Evolutionary conservation across 1,139 yeast genomes (phyloP), one percentile per base, ranked within the genome.

Genomic region (Wickerhamiella infanticola): DNA sequence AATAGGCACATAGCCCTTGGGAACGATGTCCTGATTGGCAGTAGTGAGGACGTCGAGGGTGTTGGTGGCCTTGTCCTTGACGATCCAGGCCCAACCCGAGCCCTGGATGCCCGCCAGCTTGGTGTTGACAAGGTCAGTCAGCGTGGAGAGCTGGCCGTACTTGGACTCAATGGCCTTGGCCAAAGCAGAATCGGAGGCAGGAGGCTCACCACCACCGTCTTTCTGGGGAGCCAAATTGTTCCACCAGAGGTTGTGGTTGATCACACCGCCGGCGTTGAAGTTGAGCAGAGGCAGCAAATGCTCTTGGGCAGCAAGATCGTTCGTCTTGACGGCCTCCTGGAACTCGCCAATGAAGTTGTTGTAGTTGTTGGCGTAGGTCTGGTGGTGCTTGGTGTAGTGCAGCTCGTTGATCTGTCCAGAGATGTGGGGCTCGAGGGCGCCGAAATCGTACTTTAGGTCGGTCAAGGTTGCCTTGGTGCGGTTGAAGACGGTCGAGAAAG

Each of bases 81-180:
- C 95, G 55, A 88, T 72, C 72, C 93, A 88, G 35, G 94, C 95
- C 97, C 97, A 88, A 39, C 97, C 97, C 24, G 96, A 84, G 58
- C 97, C 97, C 68, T 88, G 97, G 58, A 88, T 75, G 47, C 94
- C 93, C 35, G 95, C 95, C 60, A 88, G 73, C 64, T 81, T 81
- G 48, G 77, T 66, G 64, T 86, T 88, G 58, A 93, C 77, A 52
- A 75, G 60, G 42, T 67, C 60, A 55, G 79, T 78, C 66, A 88
- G 72, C 53, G 74, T 75, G 56, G 86, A 95, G 52, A 84, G 68
- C 11, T 82, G 74, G 36, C 96, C 95, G 61, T 72, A 86, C 64
- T 83, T 80, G 44, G 67, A 67, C 43, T 63, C 59, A 54, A 88
- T 78, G 54, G 81, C 79, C 63, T 75, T 69, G 48, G 73, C 78